A percentile compares a stretch with the other conserved stretches of the same genome.
These are phyloP conservation scores for Cornus kousa DNA, from an alignment of 148 eudicot genomes.

Conservation along the genomic window DNA sequence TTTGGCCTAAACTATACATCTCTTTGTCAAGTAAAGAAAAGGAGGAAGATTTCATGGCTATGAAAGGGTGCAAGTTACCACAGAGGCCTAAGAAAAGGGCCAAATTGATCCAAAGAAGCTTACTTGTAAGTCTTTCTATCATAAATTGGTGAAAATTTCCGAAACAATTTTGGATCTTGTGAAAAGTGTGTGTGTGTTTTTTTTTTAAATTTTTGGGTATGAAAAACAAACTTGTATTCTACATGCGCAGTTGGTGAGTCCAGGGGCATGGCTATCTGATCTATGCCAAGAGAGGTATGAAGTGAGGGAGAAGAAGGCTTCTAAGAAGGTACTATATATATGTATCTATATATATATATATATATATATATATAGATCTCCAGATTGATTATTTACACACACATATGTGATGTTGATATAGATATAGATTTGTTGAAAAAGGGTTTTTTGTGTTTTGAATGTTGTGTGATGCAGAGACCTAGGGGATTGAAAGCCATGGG, in stretches of 20 bases:
- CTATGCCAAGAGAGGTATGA: conserved; percentile 77
- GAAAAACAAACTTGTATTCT: background rate
- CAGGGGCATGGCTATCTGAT: conserved; percentile 77
- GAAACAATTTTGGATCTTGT: background rate
- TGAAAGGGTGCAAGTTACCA: conserved; percentile 97
- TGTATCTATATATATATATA: background rate
- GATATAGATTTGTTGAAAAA: background rate
- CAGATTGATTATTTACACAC: too few relatives aligned
- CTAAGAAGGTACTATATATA: conserved; percentile 55
- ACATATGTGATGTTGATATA: background rate
- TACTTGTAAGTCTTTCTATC: conserved; percentile 50
- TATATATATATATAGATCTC: background rate
- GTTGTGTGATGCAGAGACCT: conserved; percentile 60
- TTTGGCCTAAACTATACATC: conserved; percentile 73
- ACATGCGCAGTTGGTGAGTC: conserved; percentile 61
- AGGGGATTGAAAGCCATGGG: conserved; percentile 97
- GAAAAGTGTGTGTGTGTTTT: background rate
- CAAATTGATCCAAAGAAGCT: conserved; percentile 69
- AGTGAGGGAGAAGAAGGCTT: conserved; percentile 78
- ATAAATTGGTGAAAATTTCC: background rate
- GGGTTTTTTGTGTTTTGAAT: conserved; percentile 3
- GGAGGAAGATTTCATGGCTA: conserved; percentile 94
- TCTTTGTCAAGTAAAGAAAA: conserved; percentile 89
- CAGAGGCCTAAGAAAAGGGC: conserved; percentile 98
- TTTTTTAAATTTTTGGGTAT: background rate